Percentiles rank a stretch among this genome's conserved stretches.
These are phyloP conservation scores for Aquilaria yunnanensis DNA, from an alignment of 345 rosid genomes.

Conservation along the genomic window DNA sequence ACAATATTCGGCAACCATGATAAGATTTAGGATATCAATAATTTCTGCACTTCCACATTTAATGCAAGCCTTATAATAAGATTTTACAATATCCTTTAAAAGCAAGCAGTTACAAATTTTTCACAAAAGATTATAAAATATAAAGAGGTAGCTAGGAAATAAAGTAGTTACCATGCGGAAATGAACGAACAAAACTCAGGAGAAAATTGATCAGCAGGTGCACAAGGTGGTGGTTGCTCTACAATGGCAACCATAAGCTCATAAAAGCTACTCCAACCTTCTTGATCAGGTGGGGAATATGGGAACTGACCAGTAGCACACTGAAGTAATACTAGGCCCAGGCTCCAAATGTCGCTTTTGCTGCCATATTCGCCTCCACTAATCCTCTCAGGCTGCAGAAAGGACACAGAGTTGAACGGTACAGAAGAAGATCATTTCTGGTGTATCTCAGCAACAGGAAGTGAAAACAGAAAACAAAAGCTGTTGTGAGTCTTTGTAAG, in stretches of 20 bases:
- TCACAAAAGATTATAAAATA: too few relatives aligned
- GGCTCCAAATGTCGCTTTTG: constrained; percentile 98
- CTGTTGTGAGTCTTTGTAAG: neutral
- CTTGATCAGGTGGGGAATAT: constrained; percentile 58
- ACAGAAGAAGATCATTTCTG: neutral
- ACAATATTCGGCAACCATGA: too few relatives aligned
- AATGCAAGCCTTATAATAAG: too few relatives aligned
- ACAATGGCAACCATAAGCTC: constrained; percentile 93
- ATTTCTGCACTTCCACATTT: too few relatives aligned
- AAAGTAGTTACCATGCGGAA: constrained; percentile 61
- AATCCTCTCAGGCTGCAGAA: constrained; percentile 86
- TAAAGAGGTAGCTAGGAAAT: neutral
- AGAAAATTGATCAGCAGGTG: constrained; percentile 64
- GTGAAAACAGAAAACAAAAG: neutral
- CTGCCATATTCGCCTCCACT: constrained; percentile 43
- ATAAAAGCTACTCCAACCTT: constrained; percentile 67
- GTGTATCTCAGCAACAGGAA: neutral
- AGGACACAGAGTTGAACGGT: neutral
- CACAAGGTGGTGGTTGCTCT: constrained; percentile 68
- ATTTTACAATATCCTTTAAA: too few relatives aligned
- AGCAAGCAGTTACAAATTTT: too few relatives aligned
- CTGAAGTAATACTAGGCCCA: constrained; percentile 82
- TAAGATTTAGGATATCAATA: too few relatives aligned
- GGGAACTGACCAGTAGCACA: constrained; percentile 88
- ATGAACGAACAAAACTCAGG: constrained; percentile 78